Percentiles rank a stretch among this genome's conserved stretches.
Conservation (phyloP, 257 asterid species). For the Verbena officinalis region DNA sequence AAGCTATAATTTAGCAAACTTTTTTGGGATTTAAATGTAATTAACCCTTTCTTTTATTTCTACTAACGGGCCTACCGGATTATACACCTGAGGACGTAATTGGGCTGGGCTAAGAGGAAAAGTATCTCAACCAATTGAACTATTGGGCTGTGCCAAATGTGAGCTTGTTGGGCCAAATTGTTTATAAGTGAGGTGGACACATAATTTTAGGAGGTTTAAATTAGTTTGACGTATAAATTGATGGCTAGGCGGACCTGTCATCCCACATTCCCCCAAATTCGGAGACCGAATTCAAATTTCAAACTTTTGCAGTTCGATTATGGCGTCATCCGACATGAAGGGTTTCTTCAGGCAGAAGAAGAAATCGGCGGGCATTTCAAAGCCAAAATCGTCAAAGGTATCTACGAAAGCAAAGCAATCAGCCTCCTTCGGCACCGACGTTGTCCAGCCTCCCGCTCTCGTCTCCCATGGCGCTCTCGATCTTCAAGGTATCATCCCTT, state of each 20-base stretch:
- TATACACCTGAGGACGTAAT: not conserved
- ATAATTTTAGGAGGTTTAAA: no score
- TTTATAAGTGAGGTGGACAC: no score
- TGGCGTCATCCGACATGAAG: slow-evolving; percentile 60
- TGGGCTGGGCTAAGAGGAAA: not conserved
- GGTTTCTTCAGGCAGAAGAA: slow-evolving; percentile 79
- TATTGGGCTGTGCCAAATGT: not conserved
- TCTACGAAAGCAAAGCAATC: slow-evolving; percentile 40
- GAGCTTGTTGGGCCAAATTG: not conserved
- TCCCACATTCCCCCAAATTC: not conserved
- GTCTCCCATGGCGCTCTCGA: slow-evolving; percentile 66
- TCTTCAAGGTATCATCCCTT: slow-evolving; percentile 50
- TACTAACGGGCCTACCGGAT: no score
- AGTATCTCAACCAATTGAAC: no score
- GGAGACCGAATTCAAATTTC: not conserved
- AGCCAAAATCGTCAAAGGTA: slow-evolving; percentile 40
- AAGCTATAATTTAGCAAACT: no score
- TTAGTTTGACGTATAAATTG: not conserved
- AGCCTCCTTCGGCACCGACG: slow-evolving; percentile 59
- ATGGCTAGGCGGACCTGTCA: not conserved
- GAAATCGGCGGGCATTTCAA: slow-evolving; percentile 42
- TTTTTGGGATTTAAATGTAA: no score
- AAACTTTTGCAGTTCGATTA: not conserved
- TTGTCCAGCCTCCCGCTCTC: slow-evolving; percentile 60
- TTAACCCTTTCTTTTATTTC: no score